Conservation (phyloP, 805 yeast genomes). For the Hanseniaspora lachancei region DNA sequence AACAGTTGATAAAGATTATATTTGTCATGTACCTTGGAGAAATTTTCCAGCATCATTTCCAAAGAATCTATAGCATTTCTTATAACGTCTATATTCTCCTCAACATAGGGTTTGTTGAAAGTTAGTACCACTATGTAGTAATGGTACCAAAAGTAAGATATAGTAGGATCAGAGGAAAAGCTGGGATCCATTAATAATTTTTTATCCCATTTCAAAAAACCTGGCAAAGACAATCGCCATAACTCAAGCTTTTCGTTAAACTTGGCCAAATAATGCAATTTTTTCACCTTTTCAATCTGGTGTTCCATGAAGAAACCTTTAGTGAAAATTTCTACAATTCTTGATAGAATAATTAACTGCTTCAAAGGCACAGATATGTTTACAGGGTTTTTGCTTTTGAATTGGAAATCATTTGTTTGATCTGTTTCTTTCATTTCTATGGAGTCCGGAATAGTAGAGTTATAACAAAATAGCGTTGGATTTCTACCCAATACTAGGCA, state of each 20-base stretch:
- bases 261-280: slow-evolving; percentile 29
- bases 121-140: slow-evolving; percentile 48
- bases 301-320: slow-evolving; percentile 26
- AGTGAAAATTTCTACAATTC: slow-evolving; percentile 28
- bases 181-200: slow-evolving; percentile 31
- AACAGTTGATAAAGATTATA: slow-evolving; percentile 26
- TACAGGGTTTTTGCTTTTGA: slow-evolving; percentile 23
- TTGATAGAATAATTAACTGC: slow-evolving; percentile 34
- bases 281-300: slow-evolving; percentile 21
- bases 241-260: slow-evolving; percentile 38
- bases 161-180: slow-evolving; percentile 38
- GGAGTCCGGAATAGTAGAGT: slow-evolving; percentile 48
- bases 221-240: slow-evolving; percentile 42
- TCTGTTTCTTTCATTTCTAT: slow-evolving; percentile 47
- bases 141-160: slow-evolving; percentile 40
- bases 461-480: slow-evolving; percentile 39
- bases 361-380: slow-evolving; percentile 29
- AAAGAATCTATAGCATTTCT: slow-evolving; percentile 24
- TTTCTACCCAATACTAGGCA: slow-evolving; percentile 49
- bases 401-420: slow-evolving; percentile 49
- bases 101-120: slow-evolving; percentile 47
- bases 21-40: slow-evolving; percentile 18
- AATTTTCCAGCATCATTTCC: slow-evolving; percentile 22
- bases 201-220: slow-evolving; percentile 38
- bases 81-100: slow-evolving; percentile 26